These are phyloP conservation scores for Flammula alnicola DNA, from an alignment of 1,284 basidiomycete species.

Conservation along the genomic window DNA sequence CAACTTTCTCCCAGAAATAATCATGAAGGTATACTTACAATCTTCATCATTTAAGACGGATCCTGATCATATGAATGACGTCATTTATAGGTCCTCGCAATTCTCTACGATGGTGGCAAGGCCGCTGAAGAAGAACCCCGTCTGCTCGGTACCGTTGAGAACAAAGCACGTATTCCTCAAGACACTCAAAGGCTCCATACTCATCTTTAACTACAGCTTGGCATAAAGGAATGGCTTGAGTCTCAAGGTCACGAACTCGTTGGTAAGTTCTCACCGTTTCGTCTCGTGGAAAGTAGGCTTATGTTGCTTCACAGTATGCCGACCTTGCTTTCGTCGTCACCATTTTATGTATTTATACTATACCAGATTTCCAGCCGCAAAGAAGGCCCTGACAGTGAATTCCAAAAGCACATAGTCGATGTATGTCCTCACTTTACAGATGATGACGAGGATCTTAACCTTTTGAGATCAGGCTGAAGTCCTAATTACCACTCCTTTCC, in stretches of 20 bases:
- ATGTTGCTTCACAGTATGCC: conserved; percentile 17
- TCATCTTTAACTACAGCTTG: conserved; percentile 54
- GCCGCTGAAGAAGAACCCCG: conserved; percentile 83
- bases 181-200: background rate
- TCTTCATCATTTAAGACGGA: background rate
- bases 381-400: conserved; percentile 84
- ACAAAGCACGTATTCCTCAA: conserved; percentile 55
- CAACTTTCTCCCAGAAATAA: conserved; percentile 15
- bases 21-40: conserved; percentile 41
- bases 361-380: conserved; percentile 82
- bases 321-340: too few species aligned
- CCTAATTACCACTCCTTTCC: conserved; percentile 92
- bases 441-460: background rate
- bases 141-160: conserved; percentile 90
- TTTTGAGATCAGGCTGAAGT: conserved; percentile 59
- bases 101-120: conserved; percentile 77
- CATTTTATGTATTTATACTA: too few species aligned
- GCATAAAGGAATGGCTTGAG: conserved; percentile 73
- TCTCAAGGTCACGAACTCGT: conserved; percentile 80
- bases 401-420: conserved; percentile 88
- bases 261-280: conserved; percentile 42
- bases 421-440: conserved; percentile 43
- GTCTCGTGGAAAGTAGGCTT: background rate
- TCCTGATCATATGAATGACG: conserved; percentile 12
- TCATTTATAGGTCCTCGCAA: conserved; percentile 69